Evolutionary conservation across 106 monocot genomes (phyloP), one percentile per base, ranked within the genome.

Genomic region (Hemerocallis citrina): DNA sequence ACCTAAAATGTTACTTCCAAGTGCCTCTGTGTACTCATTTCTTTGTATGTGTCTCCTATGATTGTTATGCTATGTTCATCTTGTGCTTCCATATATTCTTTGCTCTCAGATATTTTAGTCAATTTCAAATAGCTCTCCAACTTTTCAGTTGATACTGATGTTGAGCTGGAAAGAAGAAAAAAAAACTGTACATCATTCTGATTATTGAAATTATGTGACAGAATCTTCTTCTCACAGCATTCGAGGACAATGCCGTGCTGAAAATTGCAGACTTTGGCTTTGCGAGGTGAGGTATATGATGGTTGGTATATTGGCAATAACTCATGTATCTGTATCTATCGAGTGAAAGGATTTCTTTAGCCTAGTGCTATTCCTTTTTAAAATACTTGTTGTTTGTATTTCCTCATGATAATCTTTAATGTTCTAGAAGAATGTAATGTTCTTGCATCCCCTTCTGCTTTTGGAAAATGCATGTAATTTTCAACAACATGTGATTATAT

Each of bases 231-330:
- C 74, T 98, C 19, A 69, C 84, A 54, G 63, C 76, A 60, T 73
- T 66, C 63, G 91, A 88, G 63, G 88, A 88, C 36, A 64, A 81
- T 59, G 55, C 81, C 32, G 68, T 79, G 20, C 61, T 98, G 70
- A 98, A 98, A 63, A 91, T 98, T 59, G 96, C 96, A 33, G 96
- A 98, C 64, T 98, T 98, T 71, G 96, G 96, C 46, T 98, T 98
- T 77, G 96, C 96, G 59, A 91, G 89, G 96, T 98, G 34, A 78
- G 60, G 59, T 51, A 34, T 45, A 12, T 52, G 16, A 40, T 54
- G 5, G n/a, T n/a, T 44, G 14, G 14, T 19, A 16, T 44, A 16
- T 15, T 14, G 4, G 14, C 4, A 15, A 14, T 44, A 12, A 28
- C 6, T 54, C 7, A 28, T 14, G 14, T 24, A 19, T 13, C 11